A percentile compares a stretch with the other conserved stretches of the same genome.
Evolutionary conservation across 2,329 filamentous ascomycete genomes (phyloP).

Genomic region (Apiospora pterosperma): DNA sequence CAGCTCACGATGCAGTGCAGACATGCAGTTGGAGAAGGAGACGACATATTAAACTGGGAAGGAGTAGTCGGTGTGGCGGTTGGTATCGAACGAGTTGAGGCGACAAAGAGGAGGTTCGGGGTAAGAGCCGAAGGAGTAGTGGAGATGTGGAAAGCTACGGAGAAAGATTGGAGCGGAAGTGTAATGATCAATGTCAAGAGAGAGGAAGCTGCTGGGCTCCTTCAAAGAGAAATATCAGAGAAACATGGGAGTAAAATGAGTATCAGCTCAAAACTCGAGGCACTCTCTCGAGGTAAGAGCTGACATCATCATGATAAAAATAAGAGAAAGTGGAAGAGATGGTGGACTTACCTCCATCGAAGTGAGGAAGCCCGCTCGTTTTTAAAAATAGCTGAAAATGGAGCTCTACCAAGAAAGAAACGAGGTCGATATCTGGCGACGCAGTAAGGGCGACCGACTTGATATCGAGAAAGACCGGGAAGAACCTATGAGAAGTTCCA

Average conservation of each 20-base stretch:
- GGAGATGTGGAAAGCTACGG: background rate
- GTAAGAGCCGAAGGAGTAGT: background rate
- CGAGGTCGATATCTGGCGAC: background rate
- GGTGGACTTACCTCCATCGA: background rate
- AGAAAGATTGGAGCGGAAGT: background rate
- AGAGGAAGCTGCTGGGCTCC: background rate
- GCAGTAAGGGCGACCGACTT: background rate
- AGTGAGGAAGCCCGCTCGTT: background rate
- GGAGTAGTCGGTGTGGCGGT: background rate
- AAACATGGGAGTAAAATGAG: background rate
- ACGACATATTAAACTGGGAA: background rate
- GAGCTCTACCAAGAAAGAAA: background rate
- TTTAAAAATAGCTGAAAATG: background rate
- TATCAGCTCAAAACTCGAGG: background rate
- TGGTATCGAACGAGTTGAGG: background rate
- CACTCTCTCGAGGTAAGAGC: background rate
- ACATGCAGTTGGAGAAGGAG: background rate
- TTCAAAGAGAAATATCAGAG: background rate
- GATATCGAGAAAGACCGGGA: background rate
- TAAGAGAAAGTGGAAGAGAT: background rate
- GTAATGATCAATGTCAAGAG: background rate
- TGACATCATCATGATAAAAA: background rate
- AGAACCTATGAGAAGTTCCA: background rate
- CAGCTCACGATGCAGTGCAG: constrained; percentile 1
- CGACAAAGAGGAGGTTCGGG: background rate